Base-by-base conservation (phyloP, 139 green algal genomes). In the Tetradesmus obliquus region DNA sequence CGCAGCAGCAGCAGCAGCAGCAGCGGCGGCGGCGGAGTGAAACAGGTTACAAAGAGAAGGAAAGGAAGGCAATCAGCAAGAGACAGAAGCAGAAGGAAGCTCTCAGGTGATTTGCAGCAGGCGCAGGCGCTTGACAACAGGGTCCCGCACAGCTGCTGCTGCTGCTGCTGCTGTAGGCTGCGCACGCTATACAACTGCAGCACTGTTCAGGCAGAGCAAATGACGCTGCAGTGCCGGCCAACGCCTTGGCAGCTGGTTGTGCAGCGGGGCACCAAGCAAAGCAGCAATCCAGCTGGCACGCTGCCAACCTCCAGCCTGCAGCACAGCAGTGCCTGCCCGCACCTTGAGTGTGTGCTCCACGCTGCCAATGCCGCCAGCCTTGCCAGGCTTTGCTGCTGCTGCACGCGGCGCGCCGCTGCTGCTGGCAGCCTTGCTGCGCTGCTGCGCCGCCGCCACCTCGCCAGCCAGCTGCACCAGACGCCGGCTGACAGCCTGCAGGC, bases 361-460 rank as follows among this genome's bases (percentile, higher is more conserved):
- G 79, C 83, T 95, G 55, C 94, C 94, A 45, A 90, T 45, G 20
- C 89, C 89, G 17, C 82, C 89, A 8, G 62, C 79, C 54, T 82
- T 89, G 57, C 89, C 89, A 45, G 62, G 60, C 3, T 24, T 19
- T 32, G 22, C 74, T 45, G n/a, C n/a, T 54, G 45, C 88, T 81
- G 53, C 9, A 7, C 45, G 72, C n/a, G 57, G 79, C 60, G 55
- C 54, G 22, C 51, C 72, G 17, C 55, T 76, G 55, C 66, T 19
- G 76, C 55, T 57, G 2, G 32, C 84, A 51, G 93, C 13, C 55
- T 91, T 89, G 12, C 84, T 93, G 19, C 94, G 92, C 84, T 96
- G 93, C 86, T 93, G 93, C 9, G 95, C 82, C 5, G 54, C 82
- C 10, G 81, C 89, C 57, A 96, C 86, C 76, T 96, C 95, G n/a